Percentiles rank a stretch among this genome's conserved stretches.
Conservation (phyloP, 2,329 filamentous ascomycete species). For the Cryphonectria carpinicola region DNA sequence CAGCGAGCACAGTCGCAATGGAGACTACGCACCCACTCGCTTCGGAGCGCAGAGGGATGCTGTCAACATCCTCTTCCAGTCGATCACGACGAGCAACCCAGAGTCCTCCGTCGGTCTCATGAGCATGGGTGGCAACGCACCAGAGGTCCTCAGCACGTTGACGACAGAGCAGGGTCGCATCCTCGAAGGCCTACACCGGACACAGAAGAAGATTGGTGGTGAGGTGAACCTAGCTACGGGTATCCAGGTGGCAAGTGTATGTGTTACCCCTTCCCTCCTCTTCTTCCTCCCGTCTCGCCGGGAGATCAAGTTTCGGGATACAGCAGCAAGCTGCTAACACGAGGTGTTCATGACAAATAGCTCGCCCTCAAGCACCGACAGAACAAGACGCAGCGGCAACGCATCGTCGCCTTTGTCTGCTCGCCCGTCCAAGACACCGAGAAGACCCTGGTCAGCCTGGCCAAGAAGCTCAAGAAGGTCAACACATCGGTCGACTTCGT, state of each 20-base stretch:
- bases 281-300: not conserved
- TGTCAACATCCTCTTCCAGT: constrained; percentile 92
- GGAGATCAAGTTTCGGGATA: constrained; percentile 32
- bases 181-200: constrained; percentile 87
- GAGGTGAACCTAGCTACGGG: constrained; percentile 86
- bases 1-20: constrained; percentile 97
- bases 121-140: constrained; percentile 98
- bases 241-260: constrained; percentile 91
- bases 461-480: constrained; percentile 99
- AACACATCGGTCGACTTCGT: constrained; percentile 94
- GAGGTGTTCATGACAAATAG: constrained; percentile 48
- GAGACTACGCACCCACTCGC: constrained; percentile 87
- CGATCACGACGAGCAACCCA: constrained; percentile 92
- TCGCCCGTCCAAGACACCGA: constrained; percentile 89
- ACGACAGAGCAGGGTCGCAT: constrained; percentile 97
- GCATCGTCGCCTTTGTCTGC: constrained; percentile 96
- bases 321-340: constrained; percentile 6
- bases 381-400: constrained; percentile 95
- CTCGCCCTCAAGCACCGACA: constrained; percentile 96
- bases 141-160: constrained; percentile 93
- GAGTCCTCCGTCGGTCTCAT: constrained; percentile 97
- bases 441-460: constrained; percentile 84
- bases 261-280: constrained; percentile 38
- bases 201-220: constrained; percentile 87
- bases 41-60: constrained; percentile 97